Base-by-base conservation (phyloP, 768 basidiomycete genomes). In the Macrolepiota dolichaula region DNA sequence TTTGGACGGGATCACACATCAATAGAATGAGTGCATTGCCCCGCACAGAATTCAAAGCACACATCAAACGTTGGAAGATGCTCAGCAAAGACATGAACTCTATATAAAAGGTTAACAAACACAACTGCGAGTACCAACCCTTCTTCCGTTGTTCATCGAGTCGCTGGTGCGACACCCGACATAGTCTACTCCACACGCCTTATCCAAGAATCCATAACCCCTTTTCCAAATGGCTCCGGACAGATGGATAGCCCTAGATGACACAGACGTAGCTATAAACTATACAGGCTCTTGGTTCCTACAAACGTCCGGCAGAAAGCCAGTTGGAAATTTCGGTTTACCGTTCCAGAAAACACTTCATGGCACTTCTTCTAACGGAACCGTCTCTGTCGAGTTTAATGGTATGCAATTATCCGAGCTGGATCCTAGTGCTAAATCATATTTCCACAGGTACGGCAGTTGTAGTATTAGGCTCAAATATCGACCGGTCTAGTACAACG, bases 401-500 rank as follows among this genome's bases (percentile, higher is more conserved):
- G 52, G 52, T 53, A 22, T 17, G 52, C 10, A 9, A 19, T 19
- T 22, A 25, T 13, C 36, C 35, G 11, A 15, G n/a, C 44, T 27
- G n/a, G n/a, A n/a, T n/a, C n/a, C 27, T 52, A 15, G 15, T 11
- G 17, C 29, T 6, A 32, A 7, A 3, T 32, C 7, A 19, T 54
- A 25, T 3, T 56, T 47, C 25, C 29, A 37, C 25, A 67, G 65
- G 67, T 19, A 51, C 64, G 12, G 42, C 58, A n/a, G 56, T 69
- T 11, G 51, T 29, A n/a, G 62, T 69, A 7, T 49, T 36, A 24
- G 67, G 68, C 15, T 63, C 63, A 27, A 69, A 65, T 37, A 62
- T 64, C 52, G 29, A 32, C 29, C 35, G 62, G 15, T n/a, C n/a
- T n/a, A 40, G 15, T n/a, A n/a, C 12, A n/a, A n/a, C 38, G 12